Base-by-base conservation (phyloP, 164 flowering plant species). In the Vitis rupestris region DNA sequence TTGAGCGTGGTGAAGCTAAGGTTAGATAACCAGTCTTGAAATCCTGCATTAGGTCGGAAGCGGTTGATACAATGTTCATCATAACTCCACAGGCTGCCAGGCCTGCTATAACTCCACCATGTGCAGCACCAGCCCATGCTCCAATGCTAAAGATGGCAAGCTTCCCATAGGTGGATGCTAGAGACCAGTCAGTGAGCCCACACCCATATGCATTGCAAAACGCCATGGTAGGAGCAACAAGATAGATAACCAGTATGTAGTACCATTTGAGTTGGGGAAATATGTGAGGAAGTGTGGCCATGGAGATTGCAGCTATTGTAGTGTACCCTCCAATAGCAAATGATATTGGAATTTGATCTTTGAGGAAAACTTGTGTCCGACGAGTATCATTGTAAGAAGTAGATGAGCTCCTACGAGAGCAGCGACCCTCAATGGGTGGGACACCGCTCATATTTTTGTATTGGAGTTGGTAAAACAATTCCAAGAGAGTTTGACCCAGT, bases 21-120 rank as follows among this genome's bases (percentile, higher is more conserved):
- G 87, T 86, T 67, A 83, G 50, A 70, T 83, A 85, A 13, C 87
- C 87, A 8, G 89, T 83, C 70, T 86, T 86, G 76, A 86, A 85
- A 51, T 85, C 89, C 68, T 85, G 87, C 66, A 69, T 83, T 7
- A 83, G 71, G 62, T 82, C 87, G 17, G 87, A 81, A 17, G 85
- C 85, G 0, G 87, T 84, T 37, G 85, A 82, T 16, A 84, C 87
- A 23, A 82, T 84, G 68, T 76, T 81, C 87, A 84, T 82, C 83
- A 82, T 78, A 3, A 82, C 82, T 12, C 87, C 85, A 61, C 85
- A 78, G 0, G 85, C 82, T 0, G 82, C 85, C 10, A 86, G 75
- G 29, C 84, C 89, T 1, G 87, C 87, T 10, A 85, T 69, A 57
- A 86, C 78, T 0, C 87, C 86, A 30, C 85, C 85, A 15, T 81